phyloP scores from a whole-genome alignment of 768 basidiomycete genomes.

The Tulasnella sp. region DNA sequence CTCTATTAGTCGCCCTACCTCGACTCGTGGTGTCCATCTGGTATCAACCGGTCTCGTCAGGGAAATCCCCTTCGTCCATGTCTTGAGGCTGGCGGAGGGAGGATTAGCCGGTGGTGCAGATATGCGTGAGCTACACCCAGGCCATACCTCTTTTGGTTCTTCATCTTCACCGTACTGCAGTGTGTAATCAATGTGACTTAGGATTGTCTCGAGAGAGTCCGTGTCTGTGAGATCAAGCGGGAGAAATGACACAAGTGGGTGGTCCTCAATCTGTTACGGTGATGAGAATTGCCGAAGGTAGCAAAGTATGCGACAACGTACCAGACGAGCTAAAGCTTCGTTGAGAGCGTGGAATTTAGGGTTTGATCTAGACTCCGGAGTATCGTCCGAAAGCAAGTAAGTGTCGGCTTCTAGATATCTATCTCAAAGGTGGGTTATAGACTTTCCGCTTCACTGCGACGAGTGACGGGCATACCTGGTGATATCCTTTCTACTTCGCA shows the following conservation, averaged over 20 bases:
- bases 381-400: constrained; percentile 42
- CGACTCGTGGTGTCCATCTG: too few species aligned
- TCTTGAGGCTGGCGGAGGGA: constrained; percentile 61
- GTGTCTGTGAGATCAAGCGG: constrained; percentile 84
- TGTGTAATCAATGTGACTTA: constrained; percentile 94
- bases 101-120: constrained; percentile 17
- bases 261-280: constrained; percentile 76
- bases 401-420: constrained; percentile 96
- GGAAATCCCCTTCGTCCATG: constrained; percentile 86
- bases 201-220: constrained; percentile 77
- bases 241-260: constrained; percentile 93
- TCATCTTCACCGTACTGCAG: constrained; percentile 99
- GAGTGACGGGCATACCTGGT: constrained; percentile 44
- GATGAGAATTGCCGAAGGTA: not conserved
- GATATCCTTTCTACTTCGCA: constrained; percentile 63
- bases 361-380: constrained; percentile 37
- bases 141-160: constrained; percentile 79
- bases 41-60: constrained; percentile 29
- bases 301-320: constrained; percentile 29
- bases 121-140: constrained; percentile 1
- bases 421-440: not conserved
- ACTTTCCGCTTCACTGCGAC: not conserved
- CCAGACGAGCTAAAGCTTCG: constrained; percentile 88
- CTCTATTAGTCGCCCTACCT: too few species aligned
- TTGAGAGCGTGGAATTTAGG: constrained; percentile 89